Conservation (phyloP, 352 stramenopile species). For the Phytophthora colocasiae region DNA sequence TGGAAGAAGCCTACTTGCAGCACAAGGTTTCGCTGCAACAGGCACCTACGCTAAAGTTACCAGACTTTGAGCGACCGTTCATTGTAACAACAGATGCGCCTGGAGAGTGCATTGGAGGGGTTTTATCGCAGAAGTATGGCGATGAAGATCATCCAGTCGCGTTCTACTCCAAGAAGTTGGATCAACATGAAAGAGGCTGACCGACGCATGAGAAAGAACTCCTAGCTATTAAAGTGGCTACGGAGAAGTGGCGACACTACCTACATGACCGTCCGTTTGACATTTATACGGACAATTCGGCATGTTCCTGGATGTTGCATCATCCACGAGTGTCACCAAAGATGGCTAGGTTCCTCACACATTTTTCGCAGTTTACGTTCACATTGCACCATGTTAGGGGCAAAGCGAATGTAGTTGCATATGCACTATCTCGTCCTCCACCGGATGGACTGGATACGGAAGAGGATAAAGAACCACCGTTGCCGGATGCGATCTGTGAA, state of each 20-base stretch:
- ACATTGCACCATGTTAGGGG: conserved; percentile 17
- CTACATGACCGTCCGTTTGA: conserved; percentile 17
- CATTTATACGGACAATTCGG: conserved; percentile 6
- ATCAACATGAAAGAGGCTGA: conserved; percentile 12
- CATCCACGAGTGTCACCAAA: conserved; percentile 11
- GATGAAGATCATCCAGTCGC: conserved; percentile 24
- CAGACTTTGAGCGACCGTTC: conserved; percentile 30
- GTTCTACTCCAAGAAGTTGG: conserved; percentile 17
- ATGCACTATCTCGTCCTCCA: conserved; percentile 5
- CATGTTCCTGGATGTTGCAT: conserved; percentile 18
- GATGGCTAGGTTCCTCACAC: conserved; percentile 16
- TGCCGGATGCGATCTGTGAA: not conserved
- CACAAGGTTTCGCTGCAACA: conserved; percentile 33
- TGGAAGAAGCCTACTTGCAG: conserved; percentile 4
- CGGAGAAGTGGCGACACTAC: conserved; percentile 18
- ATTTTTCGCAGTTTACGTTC: conserved; percentile 17
- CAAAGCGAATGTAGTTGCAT: conserved; percentile 7
- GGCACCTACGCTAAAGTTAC: conserved; percentile 39
- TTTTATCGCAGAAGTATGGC: conserved; percentile 11
- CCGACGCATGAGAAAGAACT: conserved; percentile 25
- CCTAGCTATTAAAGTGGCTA: conserved; percentile 14
- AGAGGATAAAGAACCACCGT: conserved; percentile 2
- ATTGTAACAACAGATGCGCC: conserved; percentile 45
- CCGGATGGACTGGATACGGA: not conserved
- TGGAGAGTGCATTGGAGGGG: conserved; percentile 14